Percentiles rank a stretch among this genome's conserved stretches.
Evolutionary conservation across 1,139 yeast genomes (phyloP).

Genomic region (Wickerhamomyces sp.): DNA sequence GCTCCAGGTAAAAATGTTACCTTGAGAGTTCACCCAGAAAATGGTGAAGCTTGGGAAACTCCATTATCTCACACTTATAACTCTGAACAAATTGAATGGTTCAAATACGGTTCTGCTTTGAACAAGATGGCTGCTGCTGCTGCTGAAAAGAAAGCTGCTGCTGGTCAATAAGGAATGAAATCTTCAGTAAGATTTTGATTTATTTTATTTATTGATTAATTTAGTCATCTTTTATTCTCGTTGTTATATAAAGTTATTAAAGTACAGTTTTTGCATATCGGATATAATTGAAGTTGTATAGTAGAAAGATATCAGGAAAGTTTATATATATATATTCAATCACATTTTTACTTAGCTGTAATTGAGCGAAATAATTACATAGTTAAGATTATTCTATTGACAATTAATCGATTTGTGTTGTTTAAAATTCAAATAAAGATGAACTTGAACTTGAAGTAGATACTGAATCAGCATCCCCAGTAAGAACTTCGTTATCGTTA

Average conservation of each 20-base stretch:
- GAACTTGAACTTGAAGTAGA: not conserved
- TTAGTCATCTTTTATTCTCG: not conserved
- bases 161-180: not conserved
- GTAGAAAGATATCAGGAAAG: not conserved
- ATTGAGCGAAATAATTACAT: too few relatives aligned
- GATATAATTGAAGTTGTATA: not conserved
- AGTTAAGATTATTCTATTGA: too few relatives aligned
- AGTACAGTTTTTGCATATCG: not conserved
- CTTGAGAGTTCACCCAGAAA: slow-evolving; percentile 86
- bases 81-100: slow-evolving; percentile 96
- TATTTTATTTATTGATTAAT: not conserved
- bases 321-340: not conserved
- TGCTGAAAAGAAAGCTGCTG: slow-evolving; percentile 2
- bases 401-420: not conserved
- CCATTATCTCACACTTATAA: slow-evolving; percentile 95
- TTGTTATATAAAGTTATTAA: not conserved
- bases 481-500: not conserved
- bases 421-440: not conserved
- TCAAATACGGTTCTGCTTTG: slow-evolving; percentile 98
- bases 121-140: slow-evolving; percentile 76
- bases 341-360: not conserved
- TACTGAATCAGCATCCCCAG: slow-evolving; percentile 1
- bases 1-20: slow-evolving; percentile 91
- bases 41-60: slow-evolving; percentile 81
- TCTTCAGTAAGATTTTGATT: not conserved